phyloP scores from a whole-genome alignment of 768 basidiomycete species.

The Dictyophora rubrovolvata region DNA sequence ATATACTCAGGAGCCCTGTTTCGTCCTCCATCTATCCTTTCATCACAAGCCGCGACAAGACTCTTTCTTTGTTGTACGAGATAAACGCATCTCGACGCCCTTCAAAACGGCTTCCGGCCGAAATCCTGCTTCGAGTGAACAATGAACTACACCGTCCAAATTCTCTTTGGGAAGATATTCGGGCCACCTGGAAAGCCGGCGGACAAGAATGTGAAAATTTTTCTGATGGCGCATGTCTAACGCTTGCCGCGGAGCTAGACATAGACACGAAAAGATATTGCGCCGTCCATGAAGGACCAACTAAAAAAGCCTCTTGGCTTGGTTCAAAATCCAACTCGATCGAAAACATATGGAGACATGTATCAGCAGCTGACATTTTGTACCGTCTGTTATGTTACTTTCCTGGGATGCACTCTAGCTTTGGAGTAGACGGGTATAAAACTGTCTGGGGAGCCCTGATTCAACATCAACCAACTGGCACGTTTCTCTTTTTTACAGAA shows the following conservation, averaged over 20 bases:
- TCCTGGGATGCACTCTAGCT: neutral
- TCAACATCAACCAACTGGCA: neutral
- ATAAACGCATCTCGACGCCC: neutral
- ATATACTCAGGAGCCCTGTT: neutral
- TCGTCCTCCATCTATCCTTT: neutral
- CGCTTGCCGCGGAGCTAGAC: neutral
- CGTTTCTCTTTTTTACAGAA: neutral
- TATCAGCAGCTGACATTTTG: neutral
- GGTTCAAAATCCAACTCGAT: too few relatives aligned
- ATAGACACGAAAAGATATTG: neutral
- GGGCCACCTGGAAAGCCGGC: neutral
- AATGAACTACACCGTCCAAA: neutral
- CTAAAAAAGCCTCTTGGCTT: too few relatives aligned
- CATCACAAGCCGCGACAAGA: neutral
- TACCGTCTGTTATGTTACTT: neutral
- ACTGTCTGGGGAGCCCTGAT: neutral
- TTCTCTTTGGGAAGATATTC: neutral
- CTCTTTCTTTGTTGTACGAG: neutral
- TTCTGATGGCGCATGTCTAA: too few relatives aligned
- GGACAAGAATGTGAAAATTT: too few relatives aligned
- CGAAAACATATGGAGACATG: neutral
- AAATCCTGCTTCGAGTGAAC: neutral
- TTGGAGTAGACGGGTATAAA: neutral
- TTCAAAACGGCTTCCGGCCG: neutral
- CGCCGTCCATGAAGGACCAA: neutral